These are phyloP conservation scores for Fonsecaea erecta DNA, from an alignment of 2,329 filamentous ascomycete species.

Conservation along the genomic window DNA sequence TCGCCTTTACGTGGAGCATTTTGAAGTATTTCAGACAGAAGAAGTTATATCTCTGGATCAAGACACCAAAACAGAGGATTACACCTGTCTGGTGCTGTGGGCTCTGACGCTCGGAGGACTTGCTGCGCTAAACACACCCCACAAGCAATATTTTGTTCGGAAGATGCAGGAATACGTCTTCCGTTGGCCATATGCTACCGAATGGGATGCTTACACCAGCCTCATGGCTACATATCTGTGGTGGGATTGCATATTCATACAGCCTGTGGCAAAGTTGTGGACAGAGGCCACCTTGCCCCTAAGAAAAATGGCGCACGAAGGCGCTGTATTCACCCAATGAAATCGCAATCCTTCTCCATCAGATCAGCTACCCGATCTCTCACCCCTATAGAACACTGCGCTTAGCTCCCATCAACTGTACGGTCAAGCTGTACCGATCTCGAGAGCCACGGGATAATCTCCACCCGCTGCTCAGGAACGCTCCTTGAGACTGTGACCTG, in stretches of 20 bases:
- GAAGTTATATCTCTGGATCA: background rate
- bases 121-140: conserved; percentile 16
- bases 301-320: background rate
- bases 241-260: conserved; percentile 25
- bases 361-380: background rate
- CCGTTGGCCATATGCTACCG: background rate
- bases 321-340: background rate
- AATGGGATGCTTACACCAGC: conserved; percentile 16
- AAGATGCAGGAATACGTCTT: conserved; percentile 17
- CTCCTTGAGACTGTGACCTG: background rate
- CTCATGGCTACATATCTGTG: conserved; percentile 24
- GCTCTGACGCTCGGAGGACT: conserved; percentile 17
- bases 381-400: background rate
- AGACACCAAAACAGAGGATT: background rate
- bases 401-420: background rate
- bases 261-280: conserved; percentile 17
- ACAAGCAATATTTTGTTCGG: conserved; percentile 13
- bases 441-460: conserved; percentile 2
- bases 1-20: conserved; percentile 14
- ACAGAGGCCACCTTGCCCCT: conserved; percentile 5
- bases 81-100: conserved; percentile 19
- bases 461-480: background rate
- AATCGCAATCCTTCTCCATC: background rate
- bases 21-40: conserved; percentile 12
- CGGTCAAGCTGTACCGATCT: background rate